Conservation (phyloP, 225 moss, liverwort and hornwort genomes). For the Bryoerythrophyllum caledonicum region DNA sequence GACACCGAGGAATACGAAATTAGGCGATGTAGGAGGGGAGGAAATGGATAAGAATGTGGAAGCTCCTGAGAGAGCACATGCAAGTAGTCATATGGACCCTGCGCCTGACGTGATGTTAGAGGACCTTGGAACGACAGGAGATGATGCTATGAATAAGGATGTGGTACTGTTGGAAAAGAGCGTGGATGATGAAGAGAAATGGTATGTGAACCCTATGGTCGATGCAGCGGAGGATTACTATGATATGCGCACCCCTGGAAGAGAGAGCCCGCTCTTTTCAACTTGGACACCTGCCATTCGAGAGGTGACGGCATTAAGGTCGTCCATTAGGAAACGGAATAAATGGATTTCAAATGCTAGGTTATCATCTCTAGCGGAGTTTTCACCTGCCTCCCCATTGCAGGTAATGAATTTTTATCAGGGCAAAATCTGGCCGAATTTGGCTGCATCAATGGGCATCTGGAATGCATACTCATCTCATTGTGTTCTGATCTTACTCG, state of each 20-base stretch:
- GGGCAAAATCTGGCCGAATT: background rate
- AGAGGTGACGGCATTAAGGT: constrained; percentile 21
- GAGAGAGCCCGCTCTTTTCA: constrained; percentile 28
- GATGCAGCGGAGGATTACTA: constrained; percentile 20
- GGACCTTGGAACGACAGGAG: constrained; percentile 10
- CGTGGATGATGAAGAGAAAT: constrained; percentile 32
- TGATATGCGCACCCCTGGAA: constrained; percentile 31
- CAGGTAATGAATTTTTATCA: constrained; percentile 24
- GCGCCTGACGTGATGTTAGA: background rate
- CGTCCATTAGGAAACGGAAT: constrained; percentile 1
- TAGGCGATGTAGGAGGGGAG: background rate
- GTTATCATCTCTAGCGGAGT: constrained; percentile 10
- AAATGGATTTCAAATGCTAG: constrained; percentile 17
- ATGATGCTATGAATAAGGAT: constrained; percentile 31
- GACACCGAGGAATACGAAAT: constrained; percentile 1
- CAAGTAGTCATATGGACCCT: background rate
- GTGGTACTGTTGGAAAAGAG: constrained; percentile 25
- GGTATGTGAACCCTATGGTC: constrained; percentile 53
- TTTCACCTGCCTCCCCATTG: constrained; percentile 21
- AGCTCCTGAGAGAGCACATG: constrained; percentile 1
- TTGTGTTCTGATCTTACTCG: background rate
- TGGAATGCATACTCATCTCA: background rate
- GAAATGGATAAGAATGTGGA: constrained; percentile 3
- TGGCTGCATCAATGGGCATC: background rate
- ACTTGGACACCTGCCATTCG: constrained; percentile 20